Evolutionary conservation across 306 rosid species (phyloP).

Genomic region (Arachis stenosperma): DNA sequence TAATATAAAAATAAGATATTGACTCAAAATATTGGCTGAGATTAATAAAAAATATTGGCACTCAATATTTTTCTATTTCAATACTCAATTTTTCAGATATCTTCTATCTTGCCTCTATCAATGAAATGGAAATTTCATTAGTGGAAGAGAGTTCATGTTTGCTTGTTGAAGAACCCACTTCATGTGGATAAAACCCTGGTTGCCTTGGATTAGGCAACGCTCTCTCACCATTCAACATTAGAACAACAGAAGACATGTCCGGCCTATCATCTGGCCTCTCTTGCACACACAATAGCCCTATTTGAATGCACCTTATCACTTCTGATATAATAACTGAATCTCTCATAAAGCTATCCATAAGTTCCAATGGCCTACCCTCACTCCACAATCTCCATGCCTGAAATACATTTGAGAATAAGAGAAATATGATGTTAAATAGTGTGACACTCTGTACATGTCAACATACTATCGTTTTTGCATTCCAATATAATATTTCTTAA

Average conservation of each 20-base stretch:
- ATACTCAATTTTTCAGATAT: no score
- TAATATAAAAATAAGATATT: no score
- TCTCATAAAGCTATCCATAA: neutral
- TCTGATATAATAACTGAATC: neutral
- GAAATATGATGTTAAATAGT: no score
- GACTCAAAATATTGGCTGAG: no score
- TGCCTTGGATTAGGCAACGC: conserved; percentile 27
- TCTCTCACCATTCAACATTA: conserved; percentile 38
- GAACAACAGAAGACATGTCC: conserved; percentile 39
- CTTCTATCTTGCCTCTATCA: conserved; percentile 27
- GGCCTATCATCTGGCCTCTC: conserved; percentile 40
- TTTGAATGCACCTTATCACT: conserved; percentile 28
- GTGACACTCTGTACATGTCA: no score
- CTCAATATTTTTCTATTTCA: no score
- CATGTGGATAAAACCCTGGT: conserved; percentile 39
- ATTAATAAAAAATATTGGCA: no score
- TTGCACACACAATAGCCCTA: conserved; percentile 40
- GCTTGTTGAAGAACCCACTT: conserved; percentile 9
- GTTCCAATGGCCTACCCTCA: conserved; percentile 29
- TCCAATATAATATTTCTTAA: no score
- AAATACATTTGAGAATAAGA: neutral
- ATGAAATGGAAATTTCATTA: conserved; percentile 29
- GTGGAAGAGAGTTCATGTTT: conserved; percentile 14
- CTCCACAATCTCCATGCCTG: conserved; percentile 44
- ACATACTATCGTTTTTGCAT: no score